Conservation (phyloP, 2,329 filamentous ascomycete genomes). For the Tolypocladium cylindrosporum region DNA sequence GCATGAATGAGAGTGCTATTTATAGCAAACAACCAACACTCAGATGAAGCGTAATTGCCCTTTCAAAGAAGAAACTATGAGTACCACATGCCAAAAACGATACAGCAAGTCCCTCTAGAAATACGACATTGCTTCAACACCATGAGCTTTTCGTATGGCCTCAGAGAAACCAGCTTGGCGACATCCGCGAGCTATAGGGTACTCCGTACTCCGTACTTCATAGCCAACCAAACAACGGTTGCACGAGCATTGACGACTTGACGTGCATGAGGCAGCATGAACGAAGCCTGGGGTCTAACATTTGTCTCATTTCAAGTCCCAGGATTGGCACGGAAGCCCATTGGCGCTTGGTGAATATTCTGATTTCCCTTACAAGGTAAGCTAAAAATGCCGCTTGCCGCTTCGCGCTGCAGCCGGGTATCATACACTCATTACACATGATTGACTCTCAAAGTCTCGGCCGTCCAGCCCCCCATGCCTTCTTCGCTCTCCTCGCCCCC, state of each 20-base stretch:
- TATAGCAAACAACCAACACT: not conserved
- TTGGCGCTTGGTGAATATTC: not conserved
- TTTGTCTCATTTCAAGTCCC: not conserved
- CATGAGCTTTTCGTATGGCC: too few species aligned
- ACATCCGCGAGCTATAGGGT: not conserved
- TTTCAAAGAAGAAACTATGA: too few species aligned
- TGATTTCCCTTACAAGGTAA: not conserved
- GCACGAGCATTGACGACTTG: not conserved
- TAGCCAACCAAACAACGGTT: not conserved
- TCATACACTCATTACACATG: not conserved
- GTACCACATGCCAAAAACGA: too few species aligned
- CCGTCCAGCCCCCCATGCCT: conserved; percentile 24
- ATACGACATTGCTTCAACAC: too few species aligned
- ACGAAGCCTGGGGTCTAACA: not conserved
- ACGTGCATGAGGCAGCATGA: not conserved
- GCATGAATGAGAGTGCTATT: not conserved
- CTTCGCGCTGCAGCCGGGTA: conserved; percentile 3
- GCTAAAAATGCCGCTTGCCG: not conserved
- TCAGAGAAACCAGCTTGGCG: too few species aligned
- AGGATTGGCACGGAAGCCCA: not conserved
- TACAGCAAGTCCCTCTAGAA: too few species aligned
- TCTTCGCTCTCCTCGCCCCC: conserved; percentile 22
- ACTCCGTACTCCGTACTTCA: too few species aligned
- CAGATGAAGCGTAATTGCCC: too few species aligned
- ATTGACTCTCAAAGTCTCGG: not conserved